Base-by-base conservation (phyloP, 306 rosid genomes). In the Prunus padus region DNA sequence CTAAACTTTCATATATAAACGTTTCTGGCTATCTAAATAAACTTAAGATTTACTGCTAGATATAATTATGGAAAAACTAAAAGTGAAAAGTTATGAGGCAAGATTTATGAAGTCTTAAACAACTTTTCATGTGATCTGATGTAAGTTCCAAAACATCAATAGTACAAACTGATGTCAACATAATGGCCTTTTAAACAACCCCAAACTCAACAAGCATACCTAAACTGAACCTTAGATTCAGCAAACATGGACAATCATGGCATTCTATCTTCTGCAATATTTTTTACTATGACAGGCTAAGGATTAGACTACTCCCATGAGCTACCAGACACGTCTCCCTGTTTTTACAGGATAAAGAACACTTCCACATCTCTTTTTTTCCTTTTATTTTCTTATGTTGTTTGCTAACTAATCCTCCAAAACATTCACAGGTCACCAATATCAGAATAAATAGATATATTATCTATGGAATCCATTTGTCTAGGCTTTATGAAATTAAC, bases 111-210 rank as follows among this genome's bases (percentile, higher is more conserved):
- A 31, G 8, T 54, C 26, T 28, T 3, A 14, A 68, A 69, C 72
- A 67, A 68, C 44, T 30, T 30, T 26, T 46, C 2, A 51, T 28
- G 12, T 11, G 19, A 9, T 19, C 51, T 69, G 51, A 1, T 4
- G 57, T 51, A 69, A 37, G 31, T 15, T 52, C 74, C 19, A 45
- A 42, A 37, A 60, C 76, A 52, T 42, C 20, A 62, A 62, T 23
- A 57, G 15, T 4, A 62, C 25, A 20, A 9, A 51, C 31, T 7
- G 30, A 70, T 14, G 37, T 37, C 55, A 49, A 55, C 47, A 50
- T 19, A 33, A 76, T 69, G n/a, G 6, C 2, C 30, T 69, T 46
- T 26, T 51, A 12, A 50, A 30, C 12, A 64, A 22, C 12, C 42
- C 65, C 6, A 61, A 57, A 1, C 5, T 68, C 15, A 19, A 67